Evolutionary conservation across 2,329 filamentous ascomycete genomes (phyloP), one percentile per base, ranked within the genome.

Genomic region (Paecilomyces niveus): DNA sequence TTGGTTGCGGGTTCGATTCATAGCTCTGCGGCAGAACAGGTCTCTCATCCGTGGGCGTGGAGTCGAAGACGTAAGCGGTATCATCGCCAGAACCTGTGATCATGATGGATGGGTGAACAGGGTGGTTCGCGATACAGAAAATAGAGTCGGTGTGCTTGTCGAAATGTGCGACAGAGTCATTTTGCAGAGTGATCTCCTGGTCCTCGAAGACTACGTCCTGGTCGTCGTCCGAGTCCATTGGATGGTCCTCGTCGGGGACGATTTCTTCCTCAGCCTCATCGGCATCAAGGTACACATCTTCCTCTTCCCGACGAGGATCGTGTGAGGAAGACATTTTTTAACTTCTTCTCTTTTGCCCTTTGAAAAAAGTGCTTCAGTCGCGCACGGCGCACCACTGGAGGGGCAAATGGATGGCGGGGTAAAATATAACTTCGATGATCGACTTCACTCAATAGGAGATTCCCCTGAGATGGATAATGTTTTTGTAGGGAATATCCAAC

Each of bases 61-160:
- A 85, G 74, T 96, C 89, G 72, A 95, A 87, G 13, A 99, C 83
- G 77, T 93, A 97, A 57, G 90, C 92, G 21, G 88, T 87, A 60
- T 96, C 94, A 67, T 90, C 88, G 35, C 87, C 88, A 63, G 92
- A 94, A 61, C 94, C 94, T 0, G 94, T 96, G 3, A 92, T 89
- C 60, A 97, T 81, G 60, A 97, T 86, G 21, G 86, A 81, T 5
- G 88, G 85, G 70, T 89, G 82, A 6, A 86, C 79, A 3, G 94
- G 94, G 73, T 99, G 94, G 72, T 96, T 91, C 18, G 93, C 91
- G 72, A 99, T 94, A 76, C 90, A 86, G 80, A 97, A 99, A 69
- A 99, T 89, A 61, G 89, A 92, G 81, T 97, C 92, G 66, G 86
- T 89, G 79, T 97, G 91, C 35, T 78, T 76, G 79, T 97, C 94